phyloP scores from a whole-genome alignment of 2,329 filamentous ascomycete genomes.

The Aureobasidium vineae region DNA sequence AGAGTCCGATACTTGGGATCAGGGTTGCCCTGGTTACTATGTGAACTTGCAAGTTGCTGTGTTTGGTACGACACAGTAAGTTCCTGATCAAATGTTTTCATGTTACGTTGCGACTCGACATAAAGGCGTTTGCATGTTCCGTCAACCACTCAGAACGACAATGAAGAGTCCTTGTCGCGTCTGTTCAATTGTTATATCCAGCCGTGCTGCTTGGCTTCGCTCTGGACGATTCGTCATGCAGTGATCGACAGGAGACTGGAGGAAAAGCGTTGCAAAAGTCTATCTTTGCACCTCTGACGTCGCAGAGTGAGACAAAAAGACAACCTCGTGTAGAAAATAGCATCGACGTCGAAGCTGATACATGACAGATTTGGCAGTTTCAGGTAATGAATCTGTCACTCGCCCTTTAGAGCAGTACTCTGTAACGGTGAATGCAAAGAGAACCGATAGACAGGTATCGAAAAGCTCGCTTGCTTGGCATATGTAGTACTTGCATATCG shows the following conservation, averaged over 20 bases:
- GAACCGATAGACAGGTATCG: slow-evolving; percentile 2
- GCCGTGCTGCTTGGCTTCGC: not conserved
- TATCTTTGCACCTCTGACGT: slow-evolving; percentile 13
- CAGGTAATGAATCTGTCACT: not conserved
- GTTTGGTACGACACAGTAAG: too few species aligned
- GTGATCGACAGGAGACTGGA: not conserved
- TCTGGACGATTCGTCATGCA: not conserved
- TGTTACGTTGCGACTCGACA: not conserved
- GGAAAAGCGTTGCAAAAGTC: not conserved
- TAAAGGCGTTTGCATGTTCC: not conserved
- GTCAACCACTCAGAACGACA: not conserved
- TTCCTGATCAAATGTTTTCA: not conserved
- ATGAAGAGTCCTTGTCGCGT: not conserved
- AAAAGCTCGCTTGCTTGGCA: slow-evolving; percentile 7
- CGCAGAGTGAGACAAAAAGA: not conserved
- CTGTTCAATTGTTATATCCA: not conserved
- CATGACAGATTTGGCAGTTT: not conserved
- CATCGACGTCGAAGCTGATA: not conserved
- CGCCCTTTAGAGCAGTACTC: not conserved
- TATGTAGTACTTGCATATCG: slow-evolving; percentile 14
- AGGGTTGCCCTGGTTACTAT: not conserved
- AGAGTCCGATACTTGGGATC: not conserved
- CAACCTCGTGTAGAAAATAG: not conserved
- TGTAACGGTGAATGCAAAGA: not conserved
- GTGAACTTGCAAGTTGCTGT: not conserved